Percentiles rank a stretch among this genome's conserved stretches.
These are phyloP conservation scores for Candida arabinofermentans DNA, from an alignment of 805 yeast species.

Conservation along the genomic window DNA sequence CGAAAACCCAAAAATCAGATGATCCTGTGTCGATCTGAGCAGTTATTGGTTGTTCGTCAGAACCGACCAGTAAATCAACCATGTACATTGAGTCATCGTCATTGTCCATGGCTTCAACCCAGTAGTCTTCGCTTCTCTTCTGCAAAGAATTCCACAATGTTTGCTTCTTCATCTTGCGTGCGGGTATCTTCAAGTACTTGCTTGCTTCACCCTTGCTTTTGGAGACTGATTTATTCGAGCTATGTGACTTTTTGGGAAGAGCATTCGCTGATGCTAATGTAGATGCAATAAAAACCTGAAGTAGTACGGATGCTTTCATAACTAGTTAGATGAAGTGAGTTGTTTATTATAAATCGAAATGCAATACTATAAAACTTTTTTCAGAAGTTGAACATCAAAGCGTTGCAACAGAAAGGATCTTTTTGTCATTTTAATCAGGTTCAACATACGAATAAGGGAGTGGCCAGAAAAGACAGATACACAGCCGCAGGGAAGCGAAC, in stretches of 20 bases:
- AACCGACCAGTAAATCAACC: constrained; percentile 45
- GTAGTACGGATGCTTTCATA: neutral
- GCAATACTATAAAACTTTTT: no score
- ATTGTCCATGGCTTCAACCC: neutral
- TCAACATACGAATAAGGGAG: no score
- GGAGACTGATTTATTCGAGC: neutral
- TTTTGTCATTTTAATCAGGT: no score
- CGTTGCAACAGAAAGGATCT: no score
- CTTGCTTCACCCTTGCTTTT: neutral
- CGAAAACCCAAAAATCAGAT: constrained; percentile 58
- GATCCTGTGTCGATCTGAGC: constrained; percentile 65
- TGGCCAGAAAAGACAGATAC: no score
- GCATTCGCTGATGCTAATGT: neutral
- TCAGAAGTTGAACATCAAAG: no score
- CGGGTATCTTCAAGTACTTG: neutral
- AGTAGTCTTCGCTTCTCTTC: neutral
- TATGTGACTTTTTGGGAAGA: neutral
- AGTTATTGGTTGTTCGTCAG: constrained; percentile 45
- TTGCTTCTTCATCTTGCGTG: constrained; percentile 10
- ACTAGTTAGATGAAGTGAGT: no score
- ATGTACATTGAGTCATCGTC: constrained; percentile 24
- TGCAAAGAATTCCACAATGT: constrained; percentile 22
- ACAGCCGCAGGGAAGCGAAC: no score
- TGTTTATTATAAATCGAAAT: no score
- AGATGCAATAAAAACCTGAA: neutral